phyloP scores from a whole-genome alignment of 306 rosid genomes.

The Luffa aegyptiaca region DNA sequence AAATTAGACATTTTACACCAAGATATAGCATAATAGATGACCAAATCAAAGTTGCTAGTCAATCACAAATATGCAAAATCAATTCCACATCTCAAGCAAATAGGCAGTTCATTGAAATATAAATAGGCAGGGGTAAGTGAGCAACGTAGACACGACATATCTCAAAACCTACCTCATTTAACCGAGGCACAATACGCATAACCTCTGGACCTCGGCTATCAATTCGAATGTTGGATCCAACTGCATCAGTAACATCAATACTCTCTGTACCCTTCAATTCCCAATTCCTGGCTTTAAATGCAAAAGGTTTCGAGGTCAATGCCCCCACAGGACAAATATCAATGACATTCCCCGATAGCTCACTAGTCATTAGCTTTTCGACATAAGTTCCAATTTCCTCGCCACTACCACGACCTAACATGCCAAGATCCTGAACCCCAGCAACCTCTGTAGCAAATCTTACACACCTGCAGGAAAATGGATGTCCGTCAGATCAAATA shows the following conservation, averaged over 20 bases:
- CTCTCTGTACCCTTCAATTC: slow-evolving; percentile 91
- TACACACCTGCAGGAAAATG: slow-evolving; percentile 59
- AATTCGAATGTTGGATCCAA: slow-evolving; percentile 93
- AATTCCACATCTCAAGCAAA: neutral
- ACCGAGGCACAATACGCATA: slow-evolving; percentile 85
- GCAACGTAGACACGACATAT: neutral
- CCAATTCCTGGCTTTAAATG: slow-evolving; percentile 97
- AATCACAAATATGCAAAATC: neutral
- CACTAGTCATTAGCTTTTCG: slow-evolving; percentile 93
- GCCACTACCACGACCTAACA: slow-evolving; percentile 98
- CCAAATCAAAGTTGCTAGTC: neutral
- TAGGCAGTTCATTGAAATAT: neutral
- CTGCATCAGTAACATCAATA: slow-evolving; percentile 98
- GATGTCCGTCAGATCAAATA: neutral
- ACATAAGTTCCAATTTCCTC: slow-evolving; percentile 99
- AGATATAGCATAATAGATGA: no score
- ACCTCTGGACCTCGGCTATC: slow-evolving; percentile 98
- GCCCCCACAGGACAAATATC: slow-evolving; percentile 99
- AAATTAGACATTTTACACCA: no score
- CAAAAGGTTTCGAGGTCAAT: slow-evolving; percentile 95
- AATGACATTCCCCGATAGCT: slow-evolving; percentile 96
- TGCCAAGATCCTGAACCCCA: slow-evolving; percentile 97
- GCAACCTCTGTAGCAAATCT: slow-evolving; percentile 98
- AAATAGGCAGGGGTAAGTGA: neutral
- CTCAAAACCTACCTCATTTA: slow-evolving; percentile 64